Evolutionary conservation across 2,329 filamentous ascomycete species (phyloP).

Genomic region (Dactylellina drechsleri): DNA sequence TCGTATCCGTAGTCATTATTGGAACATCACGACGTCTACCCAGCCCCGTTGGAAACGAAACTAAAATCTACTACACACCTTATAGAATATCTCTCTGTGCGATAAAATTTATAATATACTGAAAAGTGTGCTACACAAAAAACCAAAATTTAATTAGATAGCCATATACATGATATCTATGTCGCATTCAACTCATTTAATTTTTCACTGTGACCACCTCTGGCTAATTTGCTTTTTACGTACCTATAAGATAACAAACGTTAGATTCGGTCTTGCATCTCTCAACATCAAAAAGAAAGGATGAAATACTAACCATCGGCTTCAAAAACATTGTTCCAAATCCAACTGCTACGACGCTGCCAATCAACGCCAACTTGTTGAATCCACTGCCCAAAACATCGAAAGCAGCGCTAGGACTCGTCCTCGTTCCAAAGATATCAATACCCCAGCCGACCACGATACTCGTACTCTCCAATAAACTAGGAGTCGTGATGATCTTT

Average conservation of each 20-base stretch:
- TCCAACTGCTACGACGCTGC: constrained; percentile 82
- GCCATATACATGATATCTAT: background rate
- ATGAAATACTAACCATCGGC: constrained; percentile 77
- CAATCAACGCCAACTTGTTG: constrained; percentile 84
- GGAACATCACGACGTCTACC: too few relatives aligned
- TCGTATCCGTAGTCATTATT: too few relatives aligned
- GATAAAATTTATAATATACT: background rate
- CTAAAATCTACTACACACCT: too few relatives aligned
- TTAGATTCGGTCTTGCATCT: constrained; percentile 5
- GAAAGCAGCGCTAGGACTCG: constrained; percentile 88
- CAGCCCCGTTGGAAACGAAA: too few relatives aligned
- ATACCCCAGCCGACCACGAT: constrained; percentile 87
- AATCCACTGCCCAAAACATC: constrained; percentile 94
- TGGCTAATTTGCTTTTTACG: constrained; percentile 66
- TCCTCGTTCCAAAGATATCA: constrained; percentile 86
- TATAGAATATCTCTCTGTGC: too few relatives aligned
- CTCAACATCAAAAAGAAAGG: background rate
- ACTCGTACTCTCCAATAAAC: constrained; percentile 89
- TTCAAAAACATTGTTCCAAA: constrained; percentile 80
- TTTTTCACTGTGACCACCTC: constrained; percentile 54
- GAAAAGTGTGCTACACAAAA: background rate
- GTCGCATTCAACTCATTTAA: background rate
- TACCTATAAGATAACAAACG: constrained; percentile 60
- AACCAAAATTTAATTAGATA: background rate
- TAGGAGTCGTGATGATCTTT: constrained; percentile 77